phyloP scores from a whole-genome alignment of 2,329 filamentous ascomycete species.

The Colletotrichum camelliae region DNA sequence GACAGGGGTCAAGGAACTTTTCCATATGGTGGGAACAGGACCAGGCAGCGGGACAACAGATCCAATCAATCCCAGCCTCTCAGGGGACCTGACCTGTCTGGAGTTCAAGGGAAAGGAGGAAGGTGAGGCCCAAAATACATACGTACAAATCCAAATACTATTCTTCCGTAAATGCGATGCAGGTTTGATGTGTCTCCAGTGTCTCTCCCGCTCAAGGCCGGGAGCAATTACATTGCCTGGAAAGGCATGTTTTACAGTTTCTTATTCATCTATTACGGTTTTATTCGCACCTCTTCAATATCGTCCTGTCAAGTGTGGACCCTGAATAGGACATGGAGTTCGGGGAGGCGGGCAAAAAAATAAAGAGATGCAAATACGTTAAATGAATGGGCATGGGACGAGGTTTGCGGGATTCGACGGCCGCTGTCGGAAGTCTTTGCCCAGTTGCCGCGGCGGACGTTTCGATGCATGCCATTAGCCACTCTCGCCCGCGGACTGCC shows the following conservation, averaged over 20 bases:
- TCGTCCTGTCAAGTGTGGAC: background rate
- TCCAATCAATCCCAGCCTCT: background rate
- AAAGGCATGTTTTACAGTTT: slow-evolving; percentile 9
- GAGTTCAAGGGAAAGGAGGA: background rate
- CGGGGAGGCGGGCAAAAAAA: background rate
- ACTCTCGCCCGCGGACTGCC: background rate
- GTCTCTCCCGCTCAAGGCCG: background rate
- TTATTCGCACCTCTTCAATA: background rate
- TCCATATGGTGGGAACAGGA: background rate
- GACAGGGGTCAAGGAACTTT: background rate
- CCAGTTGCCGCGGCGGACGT: background rate
- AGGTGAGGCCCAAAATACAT: background rate
- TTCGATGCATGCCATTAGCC: background rate
- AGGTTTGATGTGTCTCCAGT: background rate
- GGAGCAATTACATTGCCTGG: background rate
- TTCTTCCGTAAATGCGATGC: background rate
- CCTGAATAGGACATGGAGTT: background rate
- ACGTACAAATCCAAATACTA: background rate
- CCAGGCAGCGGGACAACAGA: background rate
- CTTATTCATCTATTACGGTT: slow-evolving; percentile 15
- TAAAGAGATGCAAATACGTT: background rate
- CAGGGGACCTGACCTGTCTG: background rate
- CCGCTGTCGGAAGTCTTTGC: background rate
- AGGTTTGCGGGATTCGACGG: background rate
- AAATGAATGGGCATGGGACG: background rate